Conservation (phyloP, 140 eudicot species). For the Anethum foeniculum region DNA sequence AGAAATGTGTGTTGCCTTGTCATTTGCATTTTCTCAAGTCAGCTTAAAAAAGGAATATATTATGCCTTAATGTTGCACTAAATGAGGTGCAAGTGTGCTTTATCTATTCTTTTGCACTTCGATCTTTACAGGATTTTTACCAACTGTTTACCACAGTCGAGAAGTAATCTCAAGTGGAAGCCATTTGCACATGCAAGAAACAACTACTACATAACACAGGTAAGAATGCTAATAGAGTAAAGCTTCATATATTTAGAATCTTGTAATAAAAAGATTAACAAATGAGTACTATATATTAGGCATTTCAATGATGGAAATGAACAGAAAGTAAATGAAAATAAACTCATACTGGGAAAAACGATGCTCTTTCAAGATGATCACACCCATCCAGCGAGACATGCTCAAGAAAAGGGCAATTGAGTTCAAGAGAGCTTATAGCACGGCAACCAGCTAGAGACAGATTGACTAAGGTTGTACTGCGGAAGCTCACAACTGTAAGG, state of each 20-base stretch:
- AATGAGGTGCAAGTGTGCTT: not conserved
- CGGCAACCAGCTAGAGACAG: slow-evolving; percentile 97
- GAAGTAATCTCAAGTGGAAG: not conserved
- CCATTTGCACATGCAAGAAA: not conserved
- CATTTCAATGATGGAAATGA: not conserved
- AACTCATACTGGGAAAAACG: slow-evolving; percentile 58
- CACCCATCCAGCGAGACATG: slow-evolving; percentile 86
- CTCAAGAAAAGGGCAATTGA: slow-evolving; percentile 78
- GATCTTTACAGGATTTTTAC: not conserved
- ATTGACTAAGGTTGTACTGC: slow-evolving; percentile 60
- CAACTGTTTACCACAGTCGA: not conserved
- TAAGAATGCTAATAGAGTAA: not conserved
- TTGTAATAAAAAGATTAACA: not conserved
- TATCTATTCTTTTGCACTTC: not conserved
- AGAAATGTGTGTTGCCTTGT: not conserved
- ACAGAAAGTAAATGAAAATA: not conserved
- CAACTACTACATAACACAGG: not conserved
- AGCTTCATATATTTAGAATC: not conserved
- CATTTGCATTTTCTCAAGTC: not conserved
- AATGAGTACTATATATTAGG: not conserved
- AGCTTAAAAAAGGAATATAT: not conserved
- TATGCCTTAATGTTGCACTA: not conserved
- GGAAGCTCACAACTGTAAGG: slow-evolving; percentile 66
- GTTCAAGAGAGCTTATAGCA: slow-evolving; percentile 59
- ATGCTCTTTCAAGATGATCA: slow-evolving; percentile 91